These are phyloP conservation scores for Exophiala aquamarina DNA, from an alignment of 2,329 filamentous ascomycete genomes.

Conservation along the genomic window DNA sequence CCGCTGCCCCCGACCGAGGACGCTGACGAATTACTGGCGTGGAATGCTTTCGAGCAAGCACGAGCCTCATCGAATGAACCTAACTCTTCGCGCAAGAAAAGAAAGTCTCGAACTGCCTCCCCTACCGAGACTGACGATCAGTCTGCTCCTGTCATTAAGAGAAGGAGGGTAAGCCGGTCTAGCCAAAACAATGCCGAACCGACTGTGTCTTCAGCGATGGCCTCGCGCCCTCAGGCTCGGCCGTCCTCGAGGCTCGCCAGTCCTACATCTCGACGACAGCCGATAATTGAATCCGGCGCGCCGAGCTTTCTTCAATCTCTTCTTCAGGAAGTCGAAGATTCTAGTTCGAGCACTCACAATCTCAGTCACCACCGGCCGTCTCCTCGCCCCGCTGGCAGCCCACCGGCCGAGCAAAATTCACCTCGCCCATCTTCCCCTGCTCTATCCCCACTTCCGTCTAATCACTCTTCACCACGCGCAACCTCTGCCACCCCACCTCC, in stretches of 20 bases:
- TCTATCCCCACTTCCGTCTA: conserved; percentile 41
- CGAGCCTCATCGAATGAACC: conserved; percentile 63
- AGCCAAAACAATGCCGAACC: conserved; percentile 14
- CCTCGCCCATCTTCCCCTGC: conserved; percentile 44
- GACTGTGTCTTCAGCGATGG: neutral
- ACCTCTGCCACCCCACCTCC: conserved; percentile 41
- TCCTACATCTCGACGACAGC: conserved; percentile 15
- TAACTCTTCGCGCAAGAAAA: conserved; percentile 56
- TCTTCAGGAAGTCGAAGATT: conserved; percentile 78
- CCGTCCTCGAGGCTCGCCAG: conserved; percentile 31
- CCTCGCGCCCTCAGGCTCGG: conserved; percentile 18
- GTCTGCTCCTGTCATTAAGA: conserved; percentile 21
- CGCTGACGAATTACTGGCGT: conserved; percentile 77
- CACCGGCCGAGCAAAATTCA: conserved; percentile 36
- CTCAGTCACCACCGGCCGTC: conserved; percentile 25
- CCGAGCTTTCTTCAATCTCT: conserved; percentile 85
- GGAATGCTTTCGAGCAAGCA: conserved; percentile 87
- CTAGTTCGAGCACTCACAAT: conserved; percentile 40
- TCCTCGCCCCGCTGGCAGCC: conserved; percentile 32
- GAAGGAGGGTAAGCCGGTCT: conserved; percentile 22
- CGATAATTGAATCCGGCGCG: conserved; percentile 43
- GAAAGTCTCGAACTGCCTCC: conserved; percentile 74
- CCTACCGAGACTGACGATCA: conserved; percentile 59
- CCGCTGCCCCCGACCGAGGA: conserved; percentile 64
- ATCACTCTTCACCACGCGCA: conserved; percentile 40